These are phyloP conservation scores for Solanum sejunctum DNA, from an alignment of 257 asterid species.

Conservation along the genomic window DNA sequence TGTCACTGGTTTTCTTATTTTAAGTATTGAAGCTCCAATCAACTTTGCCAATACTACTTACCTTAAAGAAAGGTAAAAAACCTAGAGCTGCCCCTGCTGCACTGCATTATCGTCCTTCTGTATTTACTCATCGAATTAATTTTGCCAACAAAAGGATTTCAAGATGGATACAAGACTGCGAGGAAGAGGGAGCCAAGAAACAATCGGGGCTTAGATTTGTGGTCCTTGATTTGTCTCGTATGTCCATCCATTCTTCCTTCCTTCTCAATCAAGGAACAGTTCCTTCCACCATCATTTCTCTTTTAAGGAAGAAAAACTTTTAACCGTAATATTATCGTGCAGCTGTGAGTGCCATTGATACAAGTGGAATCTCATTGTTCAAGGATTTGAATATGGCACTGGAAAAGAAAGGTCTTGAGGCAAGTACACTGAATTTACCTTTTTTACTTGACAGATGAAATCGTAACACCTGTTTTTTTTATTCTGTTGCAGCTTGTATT, in stretches of 20 bases:
- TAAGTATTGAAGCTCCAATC: conserved; percentile 71
- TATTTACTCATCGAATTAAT: not conserved
- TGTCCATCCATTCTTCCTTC: conserved; percentile 3
- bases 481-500: conserved; percentile 44
- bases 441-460: not conserved
- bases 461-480: not conserved
- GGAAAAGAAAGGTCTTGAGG: conserved; percentile 63
- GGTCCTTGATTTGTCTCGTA: conserved; percentile 68
- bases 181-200: conserved; percentile 27
- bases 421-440: conserved; percentile 7
- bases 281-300: not conserved
- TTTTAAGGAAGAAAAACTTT: not conserved
- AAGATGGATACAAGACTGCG: conserved; percentile 70
- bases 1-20: conserved; percentile 55
- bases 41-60: conserved; percentile 78
- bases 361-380: conserved; percentile 69
- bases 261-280: not conserved
- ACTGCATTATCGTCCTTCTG: not conserved
- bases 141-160: conserved; percentile 31
- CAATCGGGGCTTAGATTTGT: conserved; percentile 34
- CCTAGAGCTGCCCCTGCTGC: not conserved
- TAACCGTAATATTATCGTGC: not conserved
- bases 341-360: conserved; percentile 74
- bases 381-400: conserved; percentile 52
- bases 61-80: conserved; percentile 66